Evolutionary conservation across 2,329 filamentous ascomycete genomes (phyloP), one percentile per base, ranked within the genome.

Genomic region (Colletotrichum sp.): DNA sequence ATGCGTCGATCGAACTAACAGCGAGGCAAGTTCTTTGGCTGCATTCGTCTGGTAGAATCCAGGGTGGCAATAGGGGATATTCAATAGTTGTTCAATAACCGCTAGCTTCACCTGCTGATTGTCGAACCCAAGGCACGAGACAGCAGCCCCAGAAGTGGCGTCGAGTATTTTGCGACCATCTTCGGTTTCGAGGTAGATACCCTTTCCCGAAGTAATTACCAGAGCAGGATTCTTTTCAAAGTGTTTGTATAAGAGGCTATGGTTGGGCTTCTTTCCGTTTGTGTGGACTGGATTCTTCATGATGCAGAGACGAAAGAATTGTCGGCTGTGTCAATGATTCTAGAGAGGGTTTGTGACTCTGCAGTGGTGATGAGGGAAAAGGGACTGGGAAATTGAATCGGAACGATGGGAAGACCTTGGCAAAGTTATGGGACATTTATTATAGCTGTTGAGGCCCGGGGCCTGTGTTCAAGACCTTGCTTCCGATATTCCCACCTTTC

Each of bases 191-290:
- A 44, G 36, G 36, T n/a, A 44, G 8, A 44, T n/a, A 3, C 36
- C 36, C 8, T n/a, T 44, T 44, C 36, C 36, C 5, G 16, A 44
- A n/a, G 52, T 26, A 16, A 26, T 44, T 9, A 44, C 36, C 8
- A 44, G 36, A 44, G 16, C 36, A 18, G 36, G 36, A 44, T 44
- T 44, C 36, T n/a, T 44, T 18, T 44, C 16, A 44, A 44, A 44
- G 36, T 44, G 36, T 44, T 44, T 44, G 36, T 44, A 44, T 44
- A 44, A 0, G 9, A 44, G 36, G 36, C 36, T 44, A 4, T 44
- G 5, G 0, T 10, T 44, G 36, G 36, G 1, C 1, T 44, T 44
- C 2, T 44, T 18, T 4, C 36, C 36, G 36, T 44, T n/a, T 0
- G 6, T 18, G 16, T 44, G 36, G 5, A 44, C 16, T 39, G 16